Conservation (phyloP, 192 early-diverging fungal genomes). For the Podila clonocystis region DNA sequence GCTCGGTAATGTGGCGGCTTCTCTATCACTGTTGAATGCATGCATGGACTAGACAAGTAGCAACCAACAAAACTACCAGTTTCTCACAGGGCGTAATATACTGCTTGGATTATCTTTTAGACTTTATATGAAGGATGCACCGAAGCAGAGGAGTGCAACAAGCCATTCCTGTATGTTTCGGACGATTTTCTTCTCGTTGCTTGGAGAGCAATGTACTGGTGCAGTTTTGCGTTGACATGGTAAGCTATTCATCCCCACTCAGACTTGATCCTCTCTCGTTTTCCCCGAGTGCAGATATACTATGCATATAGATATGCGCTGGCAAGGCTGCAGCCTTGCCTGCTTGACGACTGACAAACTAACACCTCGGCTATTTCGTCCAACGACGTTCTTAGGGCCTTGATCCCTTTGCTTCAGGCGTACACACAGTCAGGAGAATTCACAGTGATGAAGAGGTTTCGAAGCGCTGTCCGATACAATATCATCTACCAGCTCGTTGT, state of each 20-base stretch:
- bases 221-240: slow-evolving; percentile 89
- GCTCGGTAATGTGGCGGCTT: slow-evolving; percentile 60
- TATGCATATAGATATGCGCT: no score
- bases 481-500: slow-evolving; percentile 81
- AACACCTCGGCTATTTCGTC: no score
- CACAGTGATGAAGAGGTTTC: slow-evolving; percentile 69
- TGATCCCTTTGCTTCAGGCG: slow-evolving; percentile 85
- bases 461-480: slow-evolving; percentile 83
- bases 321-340: background rate
- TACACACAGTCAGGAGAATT: slow-evolving; percentile 93
- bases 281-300: background rate
- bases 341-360: no score
- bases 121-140: slow-evolving; percentile 76
- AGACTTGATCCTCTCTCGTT: background rate
- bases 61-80: slow-evolving; percentile 3
- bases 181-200: slow-evolving; percentile 74
- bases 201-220: slow-evolving; percentile 93
- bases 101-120: slow-evolving; percentile 35
- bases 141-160: slow-evolving; percentile 66
- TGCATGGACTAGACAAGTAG: background rate
- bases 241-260: slow-evolving; percentile 28
- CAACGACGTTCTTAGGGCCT: slow-evolving; percentile 54
- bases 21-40: background rate
- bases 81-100: no score
- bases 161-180: slow-evolving; percentile 81